Evolutionary conservation across 176 grass and related monocot genomes (phyloP), one percentile per base, ranked within the genome.

Genomic region (Typha latifolia): DNA sequence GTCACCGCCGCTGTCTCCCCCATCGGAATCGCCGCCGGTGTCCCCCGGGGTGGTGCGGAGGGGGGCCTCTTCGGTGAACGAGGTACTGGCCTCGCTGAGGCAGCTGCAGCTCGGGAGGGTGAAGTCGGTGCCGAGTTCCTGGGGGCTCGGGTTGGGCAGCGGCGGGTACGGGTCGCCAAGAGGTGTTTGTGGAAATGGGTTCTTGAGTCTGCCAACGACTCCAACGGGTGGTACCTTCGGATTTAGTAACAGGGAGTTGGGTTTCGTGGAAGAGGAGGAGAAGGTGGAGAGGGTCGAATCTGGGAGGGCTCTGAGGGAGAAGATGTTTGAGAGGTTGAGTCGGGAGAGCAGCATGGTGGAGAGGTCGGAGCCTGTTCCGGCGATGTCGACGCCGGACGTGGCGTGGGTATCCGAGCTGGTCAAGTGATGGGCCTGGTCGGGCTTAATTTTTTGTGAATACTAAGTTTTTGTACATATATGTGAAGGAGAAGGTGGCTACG

Each of bases 341-440:
- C 63, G 75, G 59, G 93, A 96, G 0, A 79, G 85, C 3, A 26
- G 71, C 32, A 31, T 66, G 13, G 20, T 23, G 49, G 34, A 67
- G n/a, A 21, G 29, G 19, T 12, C 16, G 2, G 32, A 10, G 5
- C 12, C 62, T 3, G 5, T 29, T 56, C 19, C 73, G 12, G 59
- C 0, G 11, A 31, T 27, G 16, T 73, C 80, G 19, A 66, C 84
- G 0, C 78, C 83, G 3, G 83, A 92, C 74, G 85, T 97, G 4
- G 94, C 67, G 0, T 93, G 94, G 93, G 72, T 96, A 3, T 96
- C 85, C 0, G 88, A 96, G 11, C 64, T 97, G 32, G 82, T 93
- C 47, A 87, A 89, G 67, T 97, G 80, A 85, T 47, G 18, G 24
- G 29, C 37, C 14, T 4, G 4, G 12, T 52, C 56, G 37, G 61